Conservation (phyloP, 257 asterid species). For the Solanum rostratum region DNA sequence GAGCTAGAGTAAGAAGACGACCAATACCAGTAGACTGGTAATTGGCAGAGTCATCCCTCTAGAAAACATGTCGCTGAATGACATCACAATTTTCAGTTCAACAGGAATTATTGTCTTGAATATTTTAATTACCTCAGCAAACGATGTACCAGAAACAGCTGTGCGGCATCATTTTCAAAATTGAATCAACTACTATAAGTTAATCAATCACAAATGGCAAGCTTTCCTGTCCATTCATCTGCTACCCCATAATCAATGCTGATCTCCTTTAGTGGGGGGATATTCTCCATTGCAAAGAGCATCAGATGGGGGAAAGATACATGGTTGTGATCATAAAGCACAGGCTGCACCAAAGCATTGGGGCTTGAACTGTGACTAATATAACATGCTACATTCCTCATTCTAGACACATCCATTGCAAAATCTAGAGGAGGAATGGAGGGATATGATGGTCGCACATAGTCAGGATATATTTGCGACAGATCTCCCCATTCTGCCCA, state of each 20-base stretch:
- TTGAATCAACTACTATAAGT: slow-evolving; percentile 6
- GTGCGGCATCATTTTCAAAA: slow-evolving; percentile 5
- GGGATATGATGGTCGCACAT: slow-evolving; percentile 46
- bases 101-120: background rate
- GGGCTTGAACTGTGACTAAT: slow-evolving; percentile 76
- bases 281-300: slow-evolving; percentile 84
- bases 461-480: slow-evolving; percentile 43
- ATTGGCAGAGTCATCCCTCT: background rate
- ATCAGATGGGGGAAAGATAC: slow-evolving; percentile 75
- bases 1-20: background rate
- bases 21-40: background rate
- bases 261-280: slow-evolving; percentile 81
- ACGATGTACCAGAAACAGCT: background rate
- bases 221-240: slow-evolving; percentile 62
- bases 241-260: slow-evolving; percentile 79
- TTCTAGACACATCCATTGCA: slow-evolving; percentile 77
- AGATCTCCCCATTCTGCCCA: slow-evolving; percentile 92
- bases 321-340: slow-evolving; percentile 64
- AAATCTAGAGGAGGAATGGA: slow-evolving; percentile 70
- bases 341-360: slow-evolving; percentile 71
- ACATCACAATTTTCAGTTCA: background rate
- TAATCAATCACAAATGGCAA: slow-evolving; percentile 56
- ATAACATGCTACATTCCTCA: slow-evolving; percentile 85
- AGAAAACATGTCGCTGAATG: background rate
- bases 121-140: slow-evolving; percentile 27